A percentile compares a stretch with the other conserved stretches of the same genome.
Conservation (phyloP, 2,329 filamentous ascomycete genomes). For the Aureobasidium sp. region DNA sequence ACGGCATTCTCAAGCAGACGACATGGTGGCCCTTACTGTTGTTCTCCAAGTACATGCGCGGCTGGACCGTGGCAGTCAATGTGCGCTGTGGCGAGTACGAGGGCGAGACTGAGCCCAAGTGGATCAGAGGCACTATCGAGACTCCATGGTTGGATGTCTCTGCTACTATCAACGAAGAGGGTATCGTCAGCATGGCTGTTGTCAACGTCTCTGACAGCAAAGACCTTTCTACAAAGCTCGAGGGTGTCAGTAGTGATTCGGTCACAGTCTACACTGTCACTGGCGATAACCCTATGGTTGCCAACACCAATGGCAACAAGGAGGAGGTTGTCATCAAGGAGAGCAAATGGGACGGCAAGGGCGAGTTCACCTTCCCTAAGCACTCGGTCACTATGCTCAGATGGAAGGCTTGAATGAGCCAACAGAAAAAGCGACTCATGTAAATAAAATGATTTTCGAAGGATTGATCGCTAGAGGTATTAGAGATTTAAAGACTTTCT, state of each 20-base stretch:
- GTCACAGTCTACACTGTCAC: conserved; percentile 59
- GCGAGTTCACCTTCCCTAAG: conserved; percentile 59
- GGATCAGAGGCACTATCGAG: conserved; percentile 59
- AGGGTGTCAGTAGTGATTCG: conserved; percentile 45
- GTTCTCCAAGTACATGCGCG: conserved; percentile 67
- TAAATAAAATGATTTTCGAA: neutral
- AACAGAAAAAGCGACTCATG: neutral
- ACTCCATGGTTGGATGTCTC: conserved; percentile 66
- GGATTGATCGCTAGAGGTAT: conserved; percentile 30
- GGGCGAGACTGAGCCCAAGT: conserved; percentile 58
- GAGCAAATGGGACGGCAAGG: conserved; percentile 57
- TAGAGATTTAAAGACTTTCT: conserved; percentile 43
- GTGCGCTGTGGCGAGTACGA: conserved; percentile 57
- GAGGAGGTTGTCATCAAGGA: conserved; percentile 56
- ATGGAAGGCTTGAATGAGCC: conserved; percentile 16
- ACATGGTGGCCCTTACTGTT: conserved; percentile 69
- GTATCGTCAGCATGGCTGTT: conserved; percentile 59
- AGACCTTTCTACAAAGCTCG: conserved; percentile 53
- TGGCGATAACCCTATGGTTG: conserved; percentile 49
- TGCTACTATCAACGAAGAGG: conserved; percentile 52
- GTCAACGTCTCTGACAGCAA: conserved; percentile 61
- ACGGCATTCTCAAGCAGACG: conserved; percentile 61
- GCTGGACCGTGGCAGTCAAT: conserved; percentile 60
- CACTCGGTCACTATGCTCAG: conserved; percentile 18
- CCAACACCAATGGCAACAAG: conserved; percentile 57